Base-by-base conservation (phyloP, 148 eudicot species). In the Fagopyrum esculentum region DNA sequence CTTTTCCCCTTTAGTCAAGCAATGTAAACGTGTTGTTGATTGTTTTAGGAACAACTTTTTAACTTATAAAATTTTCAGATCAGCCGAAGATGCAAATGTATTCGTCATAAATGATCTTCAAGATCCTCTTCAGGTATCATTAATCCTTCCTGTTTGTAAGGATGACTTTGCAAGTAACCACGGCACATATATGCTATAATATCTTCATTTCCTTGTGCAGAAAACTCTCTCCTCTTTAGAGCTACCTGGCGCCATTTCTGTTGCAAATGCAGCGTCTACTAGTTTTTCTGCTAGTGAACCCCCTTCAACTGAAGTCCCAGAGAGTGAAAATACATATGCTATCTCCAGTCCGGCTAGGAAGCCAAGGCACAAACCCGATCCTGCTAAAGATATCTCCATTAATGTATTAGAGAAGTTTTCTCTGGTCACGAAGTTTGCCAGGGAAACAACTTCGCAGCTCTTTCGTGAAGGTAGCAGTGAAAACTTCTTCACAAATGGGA, bases 351-450 rank as follows among this genome's bases (percentile, higher is more conserved):
- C 69, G 71, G 72, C 73, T 77, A 89, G 89, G 71, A 85, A 83
- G 77, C 91, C 73, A 86, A 88, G 83, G 79, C 89, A 83, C 64
- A 96, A 89, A 81, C 83, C 81, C 78, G 97, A 95, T 88, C 97
- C 97, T 85, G 89, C 90, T 75, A 89, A 89, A 56, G 97, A 95
- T 85, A 70, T 95, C 73, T 89, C 99, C 29, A 92, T 95, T 70
- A 93, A 92, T 77, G 97, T 95, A 29, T 81, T 95, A 80, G 99
- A 95, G 83, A 95, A 92, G 78, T 95, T 95, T 79, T 95, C 99
- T 79, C 96, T 89, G 79, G 97, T 95, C 70, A 95, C 99, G 66
- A 87, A 88, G 85, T 89, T 95, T 89, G 99, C 99, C 73, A 91
- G 99, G 83, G 97, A 95, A 82, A 95, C 99, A 76, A 90, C 96